Evolutionary conservation across 305 asterid species (phyloP), one percentile per base, ranked within the genome.

Genomic region (Salvia sclarea): DNA sequence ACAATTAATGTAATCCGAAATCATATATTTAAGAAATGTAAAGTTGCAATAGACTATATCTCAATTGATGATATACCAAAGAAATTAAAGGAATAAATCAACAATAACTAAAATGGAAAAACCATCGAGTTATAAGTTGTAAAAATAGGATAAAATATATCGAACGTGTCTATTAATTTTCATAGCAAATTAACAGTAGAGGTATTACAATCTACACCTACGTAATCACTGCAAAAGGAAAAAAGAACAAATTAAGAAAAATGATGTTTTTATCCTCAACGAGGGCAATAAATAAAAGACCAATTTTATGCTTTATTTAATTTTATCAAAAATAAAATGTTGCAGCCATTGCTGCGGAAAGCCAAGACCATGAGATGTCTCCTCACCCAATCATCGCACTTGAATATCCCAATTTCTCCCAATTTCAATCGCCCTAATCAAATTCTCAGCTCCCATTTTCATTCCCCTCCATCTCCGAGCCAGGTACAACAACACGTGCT

Each of bases 311-410:
- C 14, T 25, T 64, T 64, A 45, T 25, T 47, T 59, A 33, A 45
- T 72, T 65, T 53, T 20, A 31, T 1, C 38, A 48, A 69, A 62
- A 35, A 9, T 1, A 63, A 57, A 38, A 69, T 80, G 81, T 28
- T 70, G 37, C 81, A 21, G 74, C 76, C 82, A 49, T 80, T 80
- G 80, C 64, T 87, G 82, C 80, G 84, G 53, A 80, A 61, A 74
- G 74, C 69, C 75, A 82, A 64, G 80, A 77, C 68, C 82, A 86
- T 79, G 92, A 83, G 69, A 82, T 86, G 90, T 63, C 69, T 86
- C 63, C 79, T 82, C 69, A 63, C 71, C 57, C 83, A 73, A 54
- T 74, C 66, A 25, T 40, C 75, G 31, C 77, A 55, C 61, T 49
- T 59, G 25, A 70, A 76, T 44, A 30, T 78, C 33, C 59, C 71